Conservation (phyloP, 225 moss, liverwort and hornwort species). For the Climacium dendroides region DNA sequence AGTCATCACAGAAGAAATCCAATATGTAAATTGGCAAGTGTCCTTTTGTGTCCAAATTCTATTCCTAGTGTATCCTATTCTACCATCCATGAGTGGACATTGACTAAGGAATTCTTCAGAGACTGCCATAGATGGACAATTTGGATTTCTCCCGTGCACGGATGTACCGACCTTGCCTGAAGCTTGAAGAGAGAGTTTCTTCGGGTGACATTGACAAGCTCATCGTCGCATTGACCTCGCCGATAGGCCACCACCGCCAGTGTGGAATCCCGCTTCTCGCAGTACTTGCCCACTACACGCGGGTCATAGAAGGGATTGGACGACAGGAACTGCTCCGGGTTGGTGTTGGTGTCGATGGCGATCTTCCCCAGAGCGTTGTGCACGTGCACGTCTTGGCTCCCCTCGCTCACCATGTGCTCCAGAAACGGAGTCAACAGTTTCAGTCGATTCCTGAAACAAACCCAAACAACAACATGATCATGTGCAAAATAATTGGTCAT, state of each 20-base stretch:
- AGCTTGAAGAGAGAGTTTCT: slow-evolving; percentile 88
- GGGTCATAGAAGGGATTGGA: slow-evolving; percentile 84
- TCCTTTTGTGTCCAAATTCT: not conserved
- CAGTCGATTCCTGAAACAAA: slow-evolving; percentile 55
- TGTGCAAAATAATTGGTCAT: not conserved
- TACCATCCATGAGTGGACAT: not conserved
- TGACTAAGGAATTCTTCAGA: not conserved
- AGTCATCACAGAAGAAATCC: not conserved
- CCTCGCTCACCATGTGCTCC: slow-evolving; percentile 84
- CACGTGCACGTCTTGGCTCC: slow-evolving; percentile 89
- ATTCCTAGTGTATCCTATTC: not conserved
- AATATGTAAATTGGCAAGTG: not conserved
- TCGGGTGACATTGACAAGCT: slow-evolving; percentile 83
- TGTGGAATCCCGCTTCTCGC: slow-evolving; percentile 85
- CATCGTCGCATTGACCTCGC: slow-evolving; percentile 82
- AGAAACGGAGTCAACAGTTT: slow-evolving; percentile 72
- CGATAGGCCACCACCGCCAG: slow-evolving; percentile 89
- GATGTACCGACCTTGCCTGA: slow-evolving; percentile 54
- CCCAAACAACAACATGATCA: not conserved
- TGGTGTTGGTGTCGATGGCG: slow-evolving; percentile 70
- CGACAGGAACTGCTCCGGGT: slow-evolving; percentile 80
- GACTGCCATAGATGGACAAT: not conserved
- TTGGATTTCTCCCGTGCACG: not conserved
- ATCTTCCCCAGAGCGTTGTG: slow-evolving; percentile 88
- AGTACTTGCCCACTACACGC: slow-evolving; percentile 78